These are phyloP conservation scores for Metschnikowia sp. DNA, from an alignment of 805 yeast genomes.

Conservation along the genomic window DNA sequence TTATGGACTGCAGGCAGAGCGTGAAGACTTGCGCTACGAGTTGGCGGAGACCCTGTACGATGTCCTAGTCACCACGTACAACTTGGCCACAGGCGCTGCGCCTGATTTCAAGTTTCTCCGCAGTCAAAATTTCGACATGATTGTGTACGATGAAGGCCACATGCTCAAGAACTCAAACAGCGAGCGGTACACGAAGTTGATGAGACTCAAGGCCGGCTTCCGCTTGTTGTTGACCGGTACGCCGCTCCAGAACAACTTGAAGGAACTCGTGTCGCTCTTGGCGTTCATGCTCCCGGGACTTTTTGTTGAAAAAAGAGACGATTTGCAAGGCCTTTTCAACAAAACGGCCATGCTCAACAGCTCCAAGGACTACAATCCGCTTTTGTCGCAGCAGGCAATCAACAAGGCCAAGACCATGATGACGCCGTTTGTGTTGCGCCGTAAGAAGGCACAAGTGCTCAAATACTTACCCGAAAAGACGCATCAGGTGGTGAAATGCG, in stretches of 20 bases:
- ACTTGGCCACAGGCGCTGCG: slow-evolving; percentile 82
- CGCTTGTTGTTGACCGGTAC: slow-evolving; percentile 92
- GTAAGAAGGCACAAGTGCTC: slow-evolving; percentile 89
- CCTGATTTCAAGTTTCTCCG: slow-evolving; percentile 77
- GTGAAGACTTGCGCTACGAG: slow-evolving; percentile 78
- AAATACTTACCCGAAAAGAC: slow-evolving; percentile 80
- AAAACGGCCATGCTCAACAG: slow-evolving; percentile 76
- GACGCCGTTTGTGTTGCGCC: slow-evolving; percentile 93
- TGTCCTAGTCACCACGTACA: slow-evolving; percentile 92
- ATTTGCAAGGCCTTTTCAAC: slow-evolving; percentile 76
- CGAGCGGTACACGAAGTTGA: slow-evolving; percentile 82
- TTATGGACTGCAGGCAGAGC: slow-evolving; percentile 82
- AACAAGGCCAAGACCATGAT: slow-evolving; percentile 94
- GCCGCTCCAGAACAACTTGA: slow-evolving; percentile 89
- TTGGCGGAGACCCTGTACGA: slow-evolving; percentile 63
- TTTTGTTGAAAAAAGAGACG: slow-evolving; percentile 79
- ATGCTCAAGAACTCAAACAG: slow-evolving; percentile 86
- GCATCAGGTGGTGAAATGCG: slow-evolving; percentile 64
- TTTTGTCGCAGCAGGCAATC: slow-evolving; percentile 87
- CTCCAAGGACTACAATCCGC: slow-evolving; percentile 58
- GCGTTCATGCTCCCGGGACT: slow-evolving; percentile 86
- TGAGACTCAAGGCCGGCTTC: slow-evolving; percentile 81
- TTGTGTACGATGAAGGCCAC: slow-evolving; percentile 97
- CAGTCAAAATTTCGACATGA: slow-evolving; percentile 72
- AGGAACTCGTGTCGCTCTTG: slow-evolving; percentile 83